Percentiles rank a stretch among this genome's conserved stretches.
phyloP scores from a whole-genome alignment of 371 early-diverging fungal species.

The Zychaea mexicana region DNA sequence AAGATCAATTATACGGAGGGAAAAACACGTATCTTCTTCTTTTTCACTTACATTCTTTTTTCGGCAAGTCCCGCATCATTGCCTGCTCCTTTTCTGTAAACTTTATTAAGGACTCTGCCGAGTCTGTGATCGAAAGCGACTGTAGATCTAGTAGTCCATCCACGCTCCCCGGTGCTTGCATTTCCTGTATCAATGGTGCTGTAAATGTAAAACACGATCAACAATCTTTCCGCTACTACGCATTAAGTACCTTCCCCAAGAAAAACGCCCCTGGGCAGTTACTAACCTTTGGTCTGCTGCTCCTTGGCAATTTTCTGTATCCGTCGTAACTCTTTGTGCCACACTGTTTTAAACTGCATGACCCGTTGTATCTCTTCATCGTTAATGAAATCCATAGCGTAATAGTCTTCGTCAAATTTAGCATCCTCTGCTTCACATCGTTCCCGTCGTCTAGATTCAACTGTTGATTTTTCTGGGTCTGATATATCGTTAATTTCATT shows the following conservation, averaged over 20 bases:
- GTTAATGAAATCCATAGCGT: slow-evolving; percentile 74
- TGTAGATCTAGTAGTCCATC: slow-evolving; percentile 30
- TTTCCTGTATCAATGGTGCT: slow-evolving; percentile 44
- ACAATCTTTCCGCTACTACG: neutral
- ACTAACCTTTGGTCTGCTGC: neutral
- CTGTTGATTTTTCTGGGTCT: slow-evolving; percentile 73
- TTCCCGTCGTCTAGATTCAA: slow-evolving; percentile 61
- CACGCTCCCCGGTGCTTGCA: slow-evolving; percentile 15
- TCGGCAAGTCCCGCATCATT: slow-evolving; percentile 78
- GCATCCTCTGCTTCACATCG: slow-evolving; percentile 72
- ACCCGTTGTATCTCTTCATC: slow-evolving; percentile 76
- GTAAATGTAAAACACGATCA: neutral
- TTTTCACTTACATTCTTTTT: slow-evolving; percentile 67
- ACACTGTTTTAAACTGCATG: slow-evolving; percentile 72
- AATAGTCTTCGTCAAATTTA: slow-evolving; percentile 91
- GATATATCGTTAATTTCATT: slow-evolving; percentile 84
- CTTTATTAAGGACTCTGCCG: slow-evolving; percentile 37
- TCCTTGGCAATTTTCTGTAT: slow-evolving; percentile 49
- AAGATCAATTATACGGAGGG: neutral
- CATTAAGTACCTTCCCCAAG: neutral
- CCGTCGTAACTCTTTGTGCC: slow-evolving; percentile 60
- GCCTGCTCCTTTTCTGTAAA: slow-evolving; percentile 75
- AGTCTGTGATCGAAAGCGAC: slow-evolving; percentile 28
- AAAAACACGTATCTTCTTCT: too few species aligned
- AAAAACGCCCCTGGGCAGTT: neutral